phyloP scores from a whole-genome alignment of 192 early-diverging fungal genomes.

The Entomortierella parvispora region DNA sequence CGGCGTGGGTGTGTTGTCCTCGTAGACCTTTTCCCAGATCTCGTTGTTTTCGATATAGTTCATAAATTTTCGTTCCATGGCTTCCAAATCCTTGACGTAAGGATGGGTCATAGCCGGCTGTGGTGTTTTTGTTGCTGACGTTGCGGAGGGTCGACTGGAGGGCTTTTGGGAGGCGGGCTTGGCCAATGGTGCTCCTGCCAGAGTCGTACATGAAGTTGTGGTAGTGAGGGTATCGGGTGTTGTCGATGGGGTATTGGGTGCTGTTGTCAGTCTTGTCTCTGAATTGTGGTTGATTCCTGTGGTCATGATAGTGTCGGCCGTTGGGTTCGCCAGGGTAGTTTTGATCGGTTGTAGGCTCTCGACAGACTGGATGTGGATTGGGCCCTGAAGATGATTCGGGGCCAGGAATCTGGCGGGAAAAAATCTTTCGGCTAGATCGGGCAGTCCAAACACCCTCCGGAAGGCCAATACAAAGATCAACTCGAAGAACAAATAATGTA shows the following conservation, averaged over 20 bases:
- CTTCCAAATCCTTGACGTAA: conserved; percentile 10
- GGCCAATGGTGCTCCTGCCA: neutral
- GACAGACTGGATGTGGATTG: conserved; percentile 13
- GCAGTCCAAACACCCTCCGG: conserved; percentile 41
- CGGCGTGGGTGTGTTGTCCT: conserved; percentile 1
- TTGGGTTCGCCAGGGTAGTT: conserved; percentile 22
- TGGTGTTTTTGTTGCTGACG: neutral
- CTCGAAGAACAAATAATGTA: conserved; percentile 46
- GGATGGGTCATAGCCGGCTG: neutral
- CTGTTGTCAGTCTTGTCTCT: neutral
- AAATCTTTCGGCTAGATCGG: conserved; percentile 35
- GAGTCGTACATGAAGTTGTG: neutral
- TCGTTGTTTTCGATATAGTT: conserved; percentile 35
- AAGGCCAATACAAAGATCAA: conserved; percentile 49
- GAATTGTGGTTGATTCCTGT: neutral
- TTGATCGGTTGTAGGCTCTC: conserved; percentile 34
- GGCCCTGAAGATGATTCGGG: neutral
- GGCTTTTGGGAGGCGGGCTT: neutral
- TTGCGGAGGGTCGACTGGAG: neutral
- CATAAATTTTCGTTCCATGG: conserved; percentile 46
- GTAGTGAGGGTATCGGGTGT: neutral
- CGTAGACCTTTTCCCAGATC: conserved; percentile 45
- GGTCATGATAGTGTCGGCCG: neutral
- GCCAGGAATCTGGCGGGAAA: conserved; percentile 8
- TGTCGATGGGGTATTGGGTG: neutral